Evolutionary conservation across 805 yeast genomes (phyloP).

Genomic region (Pichia occidentalis): DNA sequence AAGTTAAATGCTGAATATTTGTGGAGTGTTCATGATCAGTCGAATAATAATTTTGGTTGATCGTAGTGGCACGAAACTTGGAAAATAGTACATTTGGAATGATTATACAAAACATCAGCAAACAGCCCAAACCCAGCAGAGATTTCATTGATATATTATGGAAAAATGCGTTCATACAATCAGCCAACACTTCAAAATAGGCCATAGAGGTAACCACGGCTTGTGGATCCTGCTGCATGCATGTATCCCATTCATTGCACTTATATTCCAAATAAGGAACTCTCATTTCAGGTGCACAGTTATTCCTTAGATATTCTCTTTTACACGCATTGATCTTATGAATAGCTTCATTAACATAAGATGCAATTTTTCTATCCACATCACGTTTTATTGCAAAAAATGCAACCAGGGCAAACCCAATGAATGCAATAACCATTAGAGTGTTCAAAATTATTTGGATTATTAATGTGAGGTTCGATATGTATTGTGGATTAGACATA

Average conservation of each 20-base stretch:
- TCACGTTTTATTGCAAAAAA: slow-evolving; percentile 38
- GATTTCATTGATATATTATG: slow-evolving; percentile 25
- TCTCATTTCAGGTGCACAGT: slow-evolving; percentile 56
- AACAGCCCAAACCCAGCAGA: slow-evolving; percentile 17
- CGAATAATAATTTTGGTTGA: slow-evolving; percentile 23
- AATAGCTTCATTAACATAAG: slow-evolving; percentile 50
- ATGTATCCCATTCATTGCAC: slow-evolving; percentile 71
- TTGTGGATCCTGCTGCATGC: slow-evolving; percentile 77
- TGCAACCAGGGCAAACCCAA: slow-evolving; percentile 18
- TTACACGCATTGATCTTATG: slow-evolving; percentile 65
- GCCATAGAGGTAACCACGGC: slow-evolving; percentile 29
- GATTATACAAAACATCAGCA: slow-evolving; percentile 16
- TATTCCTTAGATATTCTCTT: slow-evolving; percentile 60
- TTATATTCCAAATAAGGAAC: slow-evolving; percentile 69
- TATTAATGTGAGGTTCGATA: slow-evolving; percentile 22
- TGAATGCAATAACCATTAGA: slow-evolving; percentile 18
- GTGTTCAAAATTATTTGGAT: slow-evolving; percentile 25
- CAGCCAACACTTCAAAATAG: slow-evolving; percentile 30
- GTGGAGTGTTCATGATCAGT: not conserved
- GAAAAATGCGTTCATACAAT: slow-evolving; percentile 30
- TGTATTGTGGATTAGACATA: slow-evolving; percentile 25
- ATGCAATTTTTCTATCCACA: slow-evolving; percentile 62
- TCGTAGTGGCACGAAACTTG: slow-evolving; percentile 22
- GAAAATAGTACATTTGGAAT: slow-evolving; percentile 27
- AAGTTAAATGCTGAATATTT: slow-evolving; percentile 3